Conservation (phyloP, 2,329 filamentous ascomycete genomes). For the Neofusicoccum ribis region DNA sequence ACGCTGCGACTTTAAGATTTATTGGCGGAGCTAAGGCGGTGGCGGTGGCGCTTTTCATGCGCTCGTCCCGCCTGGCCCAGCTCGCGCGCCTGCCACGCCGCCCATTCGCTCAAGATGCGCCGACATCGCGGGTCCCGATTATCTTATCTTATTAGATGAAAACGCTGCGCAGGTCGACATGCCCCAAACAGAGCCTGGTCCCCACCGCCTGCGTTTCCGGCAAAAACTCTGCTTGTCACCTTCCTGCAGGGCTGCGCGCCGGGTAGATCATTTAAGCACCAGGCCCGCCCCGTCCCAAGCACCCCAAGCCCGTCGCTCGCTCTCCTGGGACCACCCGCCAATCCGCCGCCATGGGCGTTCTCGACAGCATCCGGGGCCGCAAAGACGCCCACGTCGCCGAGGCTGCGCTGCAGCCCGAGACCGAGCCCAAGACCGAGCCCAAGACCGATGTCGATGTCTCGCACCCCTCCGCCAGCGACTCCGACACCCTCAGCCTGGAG, state of each 20-base stretch:
- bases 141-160: constrained; percentile 19
- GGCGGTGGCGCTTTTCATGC: constrained; percentile 4
- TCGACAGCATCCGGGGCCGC: constrained; percentile 10
- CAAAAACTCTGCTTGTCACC: not conserved
- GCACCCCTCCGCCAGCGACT: constrained; percentile 22
- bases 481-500: constrained; percentile 30
- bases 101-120: not conserved
- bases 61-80: not conserved
- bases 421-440: constrained; percentile 5
- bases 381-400: constrained; percentile 4
- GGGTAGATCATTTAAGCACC: constrained; percentile 7
- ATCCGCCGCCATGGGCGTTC: constrained; percentile 7
- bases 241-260: not conserved
- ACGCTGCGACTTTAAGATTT: not conserved
- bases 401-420: not conserved
- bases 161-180: not conserved
- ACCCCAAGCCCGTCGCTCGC: not conserved
- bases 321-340: not conserved
- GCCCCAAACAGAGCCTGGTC: not conserved
- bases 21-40: not conserved
- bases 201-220: not conserved
- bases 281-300: not conserved
- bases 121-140: not conserved
- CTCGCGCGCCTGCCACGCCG: not conserved
- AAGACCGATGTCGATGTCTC: constrained; percentile 9